A percentile compares a stretch with the other conserved stretches of the same genome.
Evolutionary conservation across 176 grass and related monocot genomes (phyloP).

Genomic region (Phoenix roebelenii): DNA sequence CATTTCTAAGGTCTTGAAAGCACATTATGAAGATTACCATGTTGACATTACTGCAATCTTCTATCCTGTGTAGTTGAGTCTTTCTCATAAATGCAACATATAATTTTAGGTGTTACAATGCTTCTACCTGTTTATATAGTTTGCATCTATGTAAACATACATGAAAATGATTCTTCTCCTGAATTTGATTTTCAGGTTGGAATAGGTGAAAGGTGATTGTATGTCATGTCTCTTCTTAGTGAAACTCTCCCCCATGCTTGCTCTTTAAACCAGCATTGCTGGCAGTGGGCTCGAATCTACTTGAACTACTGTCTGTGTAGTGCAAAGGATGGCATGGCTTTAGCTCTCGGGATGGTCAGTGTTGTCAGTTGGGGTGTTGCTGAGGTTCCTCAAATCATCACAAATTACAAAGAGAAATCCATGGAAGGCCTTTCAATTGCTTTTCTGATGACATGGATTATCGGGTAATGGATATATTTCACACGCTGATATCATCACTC

Average conservation of each 20-base stretch:
- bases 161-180: no score
- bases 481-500: no score
- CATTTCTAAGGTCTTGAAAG: no score
- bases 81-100: no score
- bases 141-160: no score
- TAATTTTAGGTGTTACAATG: no score
- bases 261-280: conserved; percentile 28
- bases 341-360: conserved; percentile 59
- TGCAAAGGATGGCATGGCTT: conserved; percentile 42
- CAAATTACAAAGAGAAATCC: conserved; percentile 71
- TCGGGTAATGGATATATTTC: conserved; percentile 37
- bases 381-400: conserved; percentile 86
- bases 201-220: no score
- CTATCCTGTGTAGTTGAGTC: no score
- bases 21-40: no score
- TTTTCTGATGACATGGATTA: conserved; percentile 83
- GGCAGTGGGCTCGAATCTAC: conserved; percentile 59
- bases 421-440: conserved; percentile 77
- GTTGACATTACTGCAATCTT: no score
- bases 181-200: no score
- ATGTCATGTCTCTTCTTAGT: conserved; percentile 36
- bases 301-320: conserved; percentile 72
- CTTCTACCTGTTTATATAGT: no score
- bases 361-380: conserved; percentile 82
- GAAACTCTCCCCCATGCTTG: conserved; percentile 24